A percentile compares a stretch with the other conserved stretches of the same genome.
phyloP scores from a whole-genome alignment of 768 basidiomycete genomes.

The Suillus hirtellus region DNA sequence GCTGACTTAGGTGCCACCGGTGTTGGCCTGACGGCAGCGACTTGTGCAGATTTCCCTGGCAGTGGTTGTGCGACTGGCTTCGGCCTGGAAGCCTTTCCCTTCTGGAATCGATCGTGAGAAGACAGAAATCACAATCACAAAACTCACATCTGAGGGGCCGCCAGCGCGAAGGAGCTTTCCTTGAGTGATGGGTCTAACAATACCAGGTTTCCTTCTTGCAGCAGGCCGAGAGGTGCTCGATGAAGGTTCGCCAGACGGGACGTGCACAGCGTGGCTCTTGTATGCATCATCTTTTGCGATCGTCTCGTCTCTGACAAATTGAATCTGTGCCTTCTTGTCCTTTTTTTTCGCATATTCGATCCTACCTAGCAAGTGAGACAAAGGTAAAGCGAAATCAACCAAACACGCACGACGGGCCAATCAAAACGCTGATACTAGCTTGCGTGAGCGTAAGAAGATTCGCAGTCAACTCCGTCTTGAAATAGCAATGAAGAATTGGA shows the following conservation, averaged over 20 bases:
- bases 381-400: constrained; percentile 1
- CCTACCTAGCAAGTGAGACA: constrained; percentile 41
- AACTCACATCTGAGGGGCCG: constrained; percentile 63
- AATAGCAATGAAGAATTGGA: constrained; percentile 84
- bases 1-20: constrained; percentile 32
- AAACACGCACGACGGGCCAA: constrained; percentile 71
- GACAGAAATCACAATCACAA: constrained; percentile 7
- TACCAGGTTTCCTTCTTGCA: constrained; percentile 85
- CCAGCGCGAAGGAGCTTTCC: constrained; percentile 79
- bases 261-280: constrained; percentile 90
- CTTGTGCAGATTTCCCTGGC: constrained; percentile 52
- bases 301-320: constrained; percentile 87
- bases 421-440: constrained; percentile 67
- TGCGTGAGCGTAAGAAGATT: constrained; percentile 81
- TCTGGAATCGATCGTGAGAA: constrained; percentile 33
- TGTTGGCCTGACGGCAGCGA: constrained; percentile 35
- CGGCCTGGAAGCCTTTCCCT: constrained; percentile 41
- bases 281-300: constrained; percentile 78
- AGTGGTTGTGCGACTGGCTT: constrained; percentile 54
- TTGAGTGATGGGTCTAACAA: constrained; percentile 80
- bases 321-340: constrained; percentile 87
- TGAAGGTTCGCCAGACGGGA: constrained; percentile 85
- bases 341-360: constrained; percentile 95
- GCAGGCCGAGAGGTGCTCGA: constrained; percentile 80
- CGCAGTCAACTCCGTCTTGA: constrained; percentile 94